phyloP scores from a whole-genome alignment of 345 rosid species.

The rapeseed (Brassica napus) region DNA sequence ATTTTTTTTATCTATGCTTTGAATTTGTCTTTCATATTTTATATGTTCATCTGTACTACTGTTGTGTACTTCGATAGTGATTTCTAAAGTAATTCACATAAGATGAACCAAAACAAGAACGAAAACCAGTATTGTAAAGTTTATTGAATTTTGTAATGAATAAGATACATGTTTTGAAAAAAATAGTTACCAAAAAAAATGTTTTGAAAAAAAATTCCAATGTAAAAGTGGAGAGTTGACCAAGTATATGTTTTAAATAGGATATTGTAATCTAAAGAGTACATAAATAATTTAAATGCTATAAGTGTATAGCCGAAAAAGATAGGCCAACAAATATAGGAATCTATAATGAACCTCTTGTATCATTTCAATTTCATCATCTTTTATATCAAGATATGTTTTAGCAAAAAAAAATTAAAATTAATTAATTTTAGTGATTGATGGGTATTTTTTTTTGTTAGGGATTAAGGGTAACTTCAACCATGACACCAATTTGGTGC shows the following conservation, averaged over 20 bases:
- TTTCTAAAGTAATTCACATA: neutral
- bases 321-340: neutral
- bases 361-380: neutral
- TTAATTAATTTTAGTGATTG: neutral
- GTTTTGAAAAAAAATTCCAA: neutral
- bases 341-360: neutral
- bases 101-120: conserved; percentile 5
- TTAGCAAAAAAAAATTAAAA: neutral
- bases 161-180: neutral
- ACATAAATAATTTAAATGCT: neutral
- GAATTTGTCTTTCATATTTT: neutral
- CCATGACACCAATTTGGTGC: too few species aligned
- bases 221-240: neutral
- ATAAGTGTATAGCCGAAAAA: neutral
- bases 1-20: neutral
- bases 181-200: too few species aligned
- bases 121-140: neutral
- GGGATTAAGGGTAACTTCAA: neutral
- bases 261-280: neutral
- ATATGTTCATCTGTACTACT: neutral
- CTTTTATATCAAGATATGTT: neutral
- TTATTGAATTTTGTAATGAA: neutral
- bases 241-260: neutral
- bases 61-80: neutral
- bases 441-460: neutral